A percentile compares a stretch with the other conserved stretches of the same genome.
Evolutionary conservation across 306 rosid species (phyloP).

Genomic region (Morella rubra): DNA sequence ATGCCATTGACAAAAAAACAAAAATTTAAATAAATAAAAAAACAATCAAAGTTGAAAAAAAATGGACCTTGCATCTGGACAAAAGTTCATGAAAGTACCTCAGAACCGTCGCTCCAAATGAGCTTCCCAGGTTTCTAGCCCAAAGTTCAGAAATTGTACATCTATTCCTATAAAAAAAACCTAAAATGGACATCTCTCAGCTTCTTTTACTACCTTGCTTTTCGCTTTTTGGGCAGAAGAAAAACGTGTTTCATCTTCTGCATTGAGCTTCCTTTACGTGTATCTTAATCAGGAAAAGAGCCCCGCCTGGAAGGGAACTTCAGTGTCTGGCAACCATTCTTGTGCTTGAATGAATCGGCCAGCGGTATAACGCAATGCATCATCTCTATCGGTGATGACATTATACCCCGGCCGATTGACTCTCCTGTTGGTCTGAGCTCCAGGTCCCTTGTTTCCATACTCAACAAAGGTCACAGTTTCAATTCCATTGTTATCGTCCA

Average conservation of each 20-base stretch:
- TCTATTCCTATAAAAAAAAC: not conserved
- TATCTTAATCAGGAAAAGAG: not conserved
- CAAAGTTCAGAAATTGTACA: not conserved
- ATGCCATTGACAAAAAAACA: no score
- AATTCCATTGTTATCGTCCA: constrained; percentile 28
- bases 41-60: no score
- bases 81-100: not conserved
- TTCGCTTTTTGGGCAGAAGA: not conserved
- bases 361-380: constrained; percentile 15
- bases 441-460: constrained; percentile 31
- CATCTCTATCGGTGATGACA: not conserved
- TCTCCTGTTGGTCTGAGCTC: constrained; percentile 17
- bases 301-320: constrained; percentile 7
- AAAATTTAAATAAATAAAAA: no score
- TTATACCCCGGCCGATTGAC: constrained; percentile 17
- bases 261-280: not conserved
- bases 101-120: not conserved
- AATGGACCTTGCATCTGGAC: no score
- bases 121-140: not conserved
- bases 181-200: no score
- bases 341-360: constrained; percentile 28
- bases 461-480: constrained; percentile 21
- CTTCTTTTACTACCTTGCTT: no score
- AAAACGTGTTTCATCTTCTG: not conserved
- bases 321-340: constrained; percentile 18